phyloP scores from a whole-genome alignment of 176 grass and related monocot genomes.

The Leersia perrieri region DNA sequence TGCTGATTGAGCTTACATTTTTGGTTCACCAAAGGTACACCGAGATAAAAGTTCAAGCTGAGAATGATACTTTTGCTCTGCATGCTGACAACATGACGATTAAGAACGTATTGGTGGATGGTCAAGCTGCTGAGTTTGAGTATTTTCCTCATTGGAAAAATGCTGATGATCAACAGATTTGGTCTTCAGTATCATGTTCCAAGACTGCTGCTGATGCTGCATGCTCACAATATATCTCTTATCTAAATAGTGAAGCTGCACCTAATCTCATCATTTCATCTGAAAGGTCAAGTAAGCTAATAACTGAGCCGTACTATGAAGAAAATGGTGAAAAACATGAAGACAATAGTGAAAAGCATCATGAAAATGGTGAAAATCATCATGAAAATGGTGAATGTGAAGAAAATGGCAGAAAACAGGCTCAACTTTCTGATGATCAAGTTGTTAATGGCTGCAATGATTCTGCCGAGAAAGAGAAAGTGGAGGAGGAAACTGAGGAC shows the following conservation, averaged over 20 bases:
- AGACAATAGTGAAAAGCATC: slow-evolving; percentile 37
- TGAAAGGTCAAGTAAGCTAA: slow-evolving; percentile 52
- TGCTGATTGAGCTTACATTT: slow-evolving; percentile 40
- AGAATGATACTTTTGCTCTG: slow-evolving; percentile 66
- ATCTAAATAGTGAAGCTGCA: slow-evolving; percentile 65
- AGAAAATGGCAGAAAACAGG: slow-evolving; percentile 34
- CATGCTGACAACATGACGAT: slow-evolving; percentile 85
- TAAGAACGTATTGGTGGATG: slow-evolving; percentile 77
- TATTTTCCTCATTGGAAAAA: slow-evolving; percentile 77
- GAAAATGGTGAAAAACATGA: slow-evolving; percentile 56
- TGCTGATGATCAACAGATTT: slow-evolving; percentile 59
- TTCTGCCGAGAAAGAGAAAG: slow-evolving; percentile 40
- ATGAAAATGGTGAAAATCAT: slow-evolving; percentile 25
- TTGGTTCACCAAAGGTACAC: slow-evolving; percentile 69
- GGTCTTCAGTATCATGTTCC: slow-evolving; percentile 73
- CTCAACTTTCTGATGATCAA: slow-evolving; percentile 41
- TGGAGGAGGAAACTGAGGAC: slow-evolving; percentile 7
- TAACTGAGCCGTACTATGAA: slow-evolving; percentile 44
- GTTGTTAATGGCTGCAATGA: slow-evolving; percentile 62
- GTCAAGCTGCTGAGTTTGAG: slow-evolving; percentile 69
- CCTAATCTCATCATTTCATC: slow-evolving; percentile 77
- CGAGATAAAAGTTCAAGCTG: slow-evolving; percentile 72
- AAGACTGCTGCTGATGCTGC: slow-evolving; percentile 85
- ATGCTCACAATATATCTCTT: slow-evolving; percentile 65
- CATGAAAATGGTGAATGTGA: slow-evolving; percentile 39